These are phyloP conservation scores for Agrocybe praecox DNA, from an alignment of 768 basidiomycete species.

Conservation along the genomic window DNA sequence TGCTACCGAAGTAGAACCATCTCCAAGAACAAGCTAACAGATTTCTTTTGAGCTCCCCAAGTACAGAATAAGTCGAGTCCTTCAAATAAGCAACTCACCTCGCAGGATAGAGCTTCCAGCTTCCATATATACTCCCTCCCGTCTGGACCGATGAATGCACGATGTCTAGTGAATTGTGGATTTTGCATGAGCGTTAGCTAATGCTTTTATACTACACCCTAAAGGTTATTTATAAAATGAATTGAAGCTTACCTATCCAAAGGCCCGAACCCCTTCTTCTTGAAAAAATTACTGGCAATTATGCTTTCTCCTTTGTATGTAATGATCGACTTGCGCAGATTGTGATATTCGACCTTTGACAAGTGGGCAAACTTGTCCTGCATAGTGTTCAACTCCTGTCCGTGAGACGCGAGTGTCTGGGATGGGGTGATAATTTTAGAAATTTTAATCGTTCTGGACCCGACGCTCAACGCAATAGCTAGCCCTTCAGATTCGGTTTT, in stretches of 20 bases:
- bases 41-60: background rate
- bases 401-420: too few relatives aligned
- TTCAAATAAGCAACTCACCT: background rate
- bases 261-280: conserved; percentile 11
- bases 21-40: conserved; percentile 5
- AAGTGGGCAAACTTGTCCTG: background rate
- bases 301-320: conserved; percentile 4
- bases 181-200: background rate
- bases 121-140: conserved; percentile 15
- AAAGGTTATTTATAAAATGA: too few relatives aligned
- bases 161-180: conserved; percentile 19
- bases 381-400: background rate
- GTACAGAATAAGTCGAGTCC: background rate
- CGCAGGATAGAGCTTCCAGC: background rate
- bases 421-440: too few relatives aligned
- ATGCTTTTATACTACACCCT: background rate
- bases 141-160: conserved; percentile 35
- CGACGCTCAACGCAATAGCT: too few relatives aligned
- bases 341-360: conserved; percentile 17
- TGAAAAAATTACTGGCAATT: conserved; percentile 12
- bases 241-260: background rate
- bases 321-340: conserved; percentile 6
- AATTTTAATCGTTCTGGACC: too few relatives aligned
- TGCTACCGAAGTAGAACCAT: conserved; percentile 2
- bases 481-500: conserved; percentile 12